Base-by-base conservation (phyloP, 1,284 basidiomycete genomes). In the Takashimella koratensis region DNA sequence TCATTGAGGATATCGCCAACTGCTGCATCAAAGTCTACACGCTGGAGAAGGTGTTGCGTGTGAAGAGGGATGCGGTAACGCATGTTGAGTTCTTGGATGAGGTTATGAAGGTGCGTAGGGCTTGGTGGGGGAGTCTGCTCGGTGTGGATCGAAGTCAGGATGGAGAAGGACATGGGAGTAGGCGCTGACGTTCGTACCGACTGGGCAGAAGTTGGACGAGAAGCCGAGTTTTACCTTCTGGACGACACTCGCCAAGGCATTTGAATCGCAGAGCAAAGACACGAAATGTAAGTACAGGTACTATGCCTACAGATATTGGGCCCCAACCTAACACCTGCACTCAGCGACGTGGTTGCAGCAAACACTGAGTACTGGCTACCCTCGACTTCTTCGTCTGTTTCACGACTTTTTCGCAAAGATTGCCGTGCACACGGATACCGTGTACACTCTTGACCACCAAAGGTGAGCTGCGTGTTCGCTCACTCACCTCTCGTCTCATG, bases 401-500 rank as follows among this genome's bases (percentile, higher is more conserved):
- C 93, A 98, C 52, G 91, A 93, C 41, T 95, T 98, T 75, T 97
- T 98, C 70, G 85, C 87, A 19, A 93, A 93, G 72, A 93, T 97
- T 47, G 84, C 90, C 0, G 86, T 96, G 4, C 89, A 96, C 65
- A 96, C 94, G 0, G 93, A 97, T 70, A 95, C 94, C 0, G 79
- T 88, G 3, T 98, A 98, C 71, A 86, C 84, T 0, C 81, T 84
- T 47, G 80, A 82, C 5, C 82, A 87, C 49, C 94, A 97, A 76
- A 93, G 89, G 90, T 89, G 51, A 47, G n/a, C n/a, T n/a, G 74
- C 63, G 26, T 25, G 30, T 16, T 36, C 30, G 10, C 16, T 36
- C 16, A 8, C 8, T 36, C 30, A 8, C 30, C 8, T 36, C 30
- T 36, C 30, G 16, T 36, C 16, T 36, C 10, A 36, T 36, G 10